A percentile compares a stretch with the other conserved stretches of the same genome.
phyloP scores from a whole-genome alignment of 225 moss, liverwort and hornwort genomes.

The Pleurozium schreberi region DNA sequence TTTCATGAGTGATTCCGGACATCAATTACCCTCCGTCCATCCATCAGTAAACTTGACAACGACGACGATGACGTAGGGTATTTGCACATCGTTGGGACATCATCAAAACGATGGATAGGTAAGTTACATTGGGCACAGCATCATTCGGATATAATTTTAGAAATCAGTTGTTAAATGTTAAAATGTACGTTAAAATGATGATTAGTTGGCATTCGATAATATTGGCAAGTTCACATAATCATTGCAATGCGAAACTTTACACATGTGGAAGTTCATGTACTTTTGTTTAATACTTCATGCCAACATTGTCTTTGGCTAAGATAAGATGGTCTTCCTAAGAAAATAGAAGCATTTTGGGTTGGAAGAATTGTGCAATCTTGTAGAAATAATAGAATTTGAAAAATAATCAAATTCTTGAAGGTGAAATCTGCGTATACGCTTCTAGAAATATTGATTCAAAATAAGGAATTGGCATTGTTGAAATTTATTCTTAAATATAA shows the following conservation, averaged over 20 bases:
- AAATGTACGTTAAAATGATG: not conserved
- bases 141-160: not conserved
- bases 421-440: not conserved
- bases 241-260: not conserved
- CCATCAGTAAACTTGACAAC: not conserved
- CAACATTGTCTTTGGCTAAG: too few species aligned
- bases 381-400: not conserved
- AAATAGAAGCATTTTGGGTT: not conserved
- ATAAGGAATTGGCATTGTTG: too few species aligned
- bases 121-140: not conserved
- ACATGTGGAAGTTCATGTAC: not conserved
- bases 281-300: not conserved
- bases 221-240: too few species aligned
- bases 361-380: too few species aligned
- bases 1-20: not conserved
- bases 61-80: rapidly evolving
- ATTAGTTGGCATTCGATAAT: not conserved
- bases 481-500: not conserved
- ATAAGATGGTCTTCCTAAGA: not conserved
- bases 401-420: not conserved
- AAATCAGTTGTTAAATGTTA: too few species aligned
- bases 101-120: not conserved
- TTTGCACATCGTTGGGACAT: not conserved
- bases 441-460: not conserved
- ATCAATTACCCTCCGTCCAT: not conserved